Evolutionary conservation across 1,284 basidiomycete species (phyloP).

Genomic region (Singerocomus inundabilis): DNA sequence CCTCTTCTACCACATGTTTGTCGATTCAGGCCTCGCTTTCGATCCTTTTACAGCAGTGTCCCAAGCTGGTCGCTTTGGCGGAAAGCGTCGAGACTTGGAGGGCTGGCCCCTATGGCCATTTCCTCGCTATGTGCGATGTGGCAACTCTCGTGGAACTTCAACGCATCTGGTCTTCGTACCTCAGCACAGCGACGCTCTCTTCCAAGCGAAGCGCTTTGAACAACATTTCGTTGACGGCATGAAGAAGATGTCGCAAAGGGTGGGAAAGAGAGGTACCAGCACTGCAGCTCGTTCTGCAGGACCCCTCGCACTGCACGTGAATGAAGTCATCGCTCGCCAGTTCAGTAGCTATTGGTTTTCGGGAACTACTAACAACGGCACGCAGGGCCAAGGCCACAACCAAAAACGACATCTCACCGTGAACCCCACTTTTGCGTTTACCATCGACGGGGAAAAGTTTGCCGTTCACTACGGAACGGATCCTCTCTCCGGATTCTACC

Average conservation of each 20-base stretch:
- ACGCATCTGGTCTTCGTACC: slow-evolving; percentile 44
- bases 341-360: slow-evolving; percentile 42
- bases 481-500: slow-evolving; percentile 47
- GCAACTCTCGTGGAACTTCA: slow-evolving; percentile 43
- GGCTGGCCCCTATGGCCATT: slow-evolving; percentile 38
- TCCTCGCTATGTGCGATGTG: slow-evolving; percentile 37
- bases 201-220: slow-evolving; percentile 17
- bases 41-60: slow-evolving; percentile 43
- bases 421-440: slow-evolving; percentile 51
- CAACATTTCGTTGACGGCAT: slow-evolving; percentile 14
- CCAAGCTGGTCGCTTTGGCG: slow-evolving; percentile 41
- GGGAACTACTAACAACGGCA: slow-evolving; percentile 38
- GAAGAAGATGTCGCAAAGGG: slow-evolving; percentile 1
- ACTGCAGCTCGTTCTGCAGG: slow-evolving; percentile 40
- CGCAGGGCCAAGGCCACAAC: too few species aligned
- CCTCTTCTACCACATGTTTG: slow-evolving; percentile 54
- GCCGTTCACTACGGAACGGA: slow-evolving; percentile 47
- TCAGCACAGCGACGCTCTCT: slow-evolving; percentile 11
- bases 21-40: slow-evolving; percentile 43
- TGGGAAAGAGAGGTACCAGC: neutral
- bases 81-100: slow-evolving; percentile 42
- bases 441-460: slow-evolving; percentile 41
- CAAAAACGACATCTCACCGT: slow-evolving; percentile 25
- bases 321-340: slow-evolving; percentile 16
- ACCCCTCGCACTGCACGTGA: slow-evolving; percentile 29